Conservation (phyloP, 192 early-diverging fungal species). For the Phlyctochytrium bullatum region DNA sequence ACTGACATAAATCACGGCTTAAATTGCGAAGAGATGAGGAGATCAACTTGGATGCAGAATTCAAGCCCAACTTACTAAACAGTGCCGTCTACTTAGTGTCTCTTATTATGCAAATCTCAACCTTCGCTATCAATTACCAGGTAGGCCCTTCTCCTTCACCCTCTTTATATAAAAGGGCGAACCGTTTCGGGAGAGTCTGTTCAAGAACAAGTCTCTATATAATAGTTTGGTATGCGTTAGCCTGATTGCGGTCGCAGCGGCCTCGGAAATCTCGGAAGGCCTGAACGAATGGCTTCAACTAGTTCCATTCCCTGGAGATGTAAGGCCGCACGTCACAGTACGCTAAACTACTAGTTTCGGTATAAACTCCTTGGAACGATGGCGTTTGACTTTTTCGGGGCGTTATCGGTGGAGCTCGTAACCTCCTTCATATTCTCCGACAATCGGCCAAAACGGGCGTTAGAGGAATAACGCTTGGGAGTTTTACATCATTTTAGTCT, state of each 20-base stretch:
- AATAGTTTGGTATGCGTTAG: conserved; percentile 83
- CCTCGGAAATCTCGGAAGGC: conserved; percentile 82
- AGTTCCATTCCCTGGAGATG: conserved; percentile 82
- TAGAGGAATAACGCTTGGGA: no score
- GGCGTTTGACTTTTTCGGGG: conserved; percentile 83
- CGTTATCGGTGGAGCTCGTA: conserved; percentile 77
- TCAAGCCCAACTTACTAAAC: conserved; percentile 94
- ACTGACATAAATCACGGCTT: background rate
- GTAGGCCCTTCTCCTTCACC: conserved; percentile 24
- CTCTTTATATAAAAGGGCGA: conserved; percentile 42
- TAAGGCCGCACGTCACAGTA: conserved; percentile 20
- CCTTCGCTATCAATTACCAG: conserved; percentile 99
- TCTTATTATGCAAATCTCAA: conserved; percentile 97
- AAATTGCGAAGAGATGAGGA: conserved; percentile 51
- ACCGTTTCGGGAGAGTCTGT: conserved; percentile 93
- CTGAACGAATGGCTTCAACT: conserved; percentile 89
- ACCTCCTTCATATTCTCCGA: conserved; percentile 81
- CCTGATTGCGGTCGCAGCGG: conserved; percentile 82
- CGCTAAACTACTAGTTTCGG: conserved; percentile 61
- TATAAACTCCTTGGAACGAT: conserved; percentile 76
- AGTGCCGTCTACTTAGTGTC: conserved; percentile 94
- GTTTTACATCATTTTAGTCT: no score
- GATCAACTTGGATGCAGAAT: conserved; percentile 87
- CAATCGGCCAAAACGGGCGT: conserved; percentile 65
- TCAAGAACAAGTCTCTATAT: conserved; percentile 90